These are phyloP conservation scores for Claviceps maximensis DNA, from an alignment of 2,329 filamentous ascomycete genomes.

Conservation along the genomic window DNA sequence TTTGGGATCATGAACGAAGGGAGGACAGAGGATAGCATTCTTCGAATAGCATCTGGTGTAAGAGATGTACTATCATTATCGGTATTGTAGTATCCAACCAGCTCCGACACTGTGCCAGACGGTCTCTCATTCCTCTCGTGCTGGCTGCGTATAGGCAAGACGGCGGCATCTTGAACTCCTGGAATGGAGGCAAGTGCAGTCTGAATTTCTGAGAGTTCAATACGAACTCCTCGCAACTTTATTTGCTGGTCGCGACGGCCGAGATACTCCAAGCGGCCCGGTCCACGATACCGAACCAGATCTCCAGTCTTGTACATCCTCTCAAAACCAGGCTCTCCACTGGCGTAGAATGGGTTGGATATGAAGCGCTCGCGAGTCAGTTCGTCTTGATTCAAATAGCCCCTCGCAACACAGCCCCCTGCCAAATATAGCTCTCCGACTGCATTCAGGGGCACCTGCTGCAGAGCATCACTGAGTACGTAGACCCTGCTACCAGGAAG, in stretches of 20 bases:
- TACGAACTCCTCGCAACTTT: slow-evolving; percentile 9
- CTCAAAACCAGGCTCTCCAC: background rate
- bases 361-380: slow-evolving; percentile 4
- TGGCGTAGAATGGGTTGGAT: background rate
- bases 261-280: slow-evolving; percentile 8
- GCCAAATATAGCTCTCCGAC: slow-evolving; percentile 5
- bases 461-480: slow-evolving; percentile 2
- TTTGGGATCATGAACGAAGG: slow-evolving; percentile 2
- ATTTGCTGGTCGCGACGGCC: slow-evolving; percentile 10
- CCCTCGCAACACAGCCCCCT: slow-evolving; percentile 3
- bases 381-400: slow-evolving; percentile 3
- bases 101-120: background rate
- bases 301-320: slow-evolving; percentile 9
- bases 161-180: slow-evolving; percentile 3
- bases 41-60: background rate
- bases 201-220: slow-evolving; percentile 9
- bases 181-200: slow-evolving; percentile 3
- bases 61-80: background rate
- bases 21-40: background rate
- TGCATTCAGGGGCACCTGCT: slow-evolving; percentile 1
- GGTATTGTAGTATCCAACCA: background rate
- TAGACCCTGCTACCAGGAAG: background rate
- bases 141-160: slow-evolving; percentile 1
- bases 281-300: slow-evolving; percentile 6
- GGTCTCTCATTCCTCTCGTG: background rate